Percentiles rank a stretch among this genome's conserved stretches.
Conservation (phyloP, 176 grass and related monocot species). For the Paspalum vaginatum region DNA sequence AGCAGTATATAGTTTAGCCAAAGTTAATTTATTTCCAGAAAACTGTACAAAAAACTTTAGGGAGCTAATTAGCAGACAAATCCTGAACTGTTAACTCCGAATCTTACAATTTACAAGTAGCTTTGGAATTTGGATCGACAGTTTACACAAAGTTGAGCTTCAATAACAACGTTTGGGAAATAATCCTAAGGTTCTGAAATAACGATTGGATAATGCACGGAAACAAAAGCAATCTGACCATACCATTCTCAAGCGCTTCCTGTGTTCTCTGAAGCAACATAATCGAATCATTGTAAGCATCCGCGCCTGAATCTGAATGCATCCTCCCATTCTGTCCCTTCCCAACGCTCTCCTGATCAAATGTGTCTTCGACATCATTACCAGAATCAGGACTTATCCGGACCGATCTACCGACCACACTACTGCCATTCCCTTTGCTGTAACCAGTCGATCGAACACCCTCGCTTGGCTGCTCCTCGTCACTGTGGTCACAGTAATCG, state of each 20-base stretch:
- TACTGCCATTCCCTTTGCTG: constrained; percentile 43
- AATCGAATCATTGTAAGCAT: constrained; percentile 3
- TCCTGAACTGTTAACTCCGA: background rate
- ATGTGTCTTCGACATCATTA: constrained; percentile 15
- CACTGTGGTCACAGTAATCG: constrained; percentile 35
- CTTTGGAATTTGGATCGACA: background rate
- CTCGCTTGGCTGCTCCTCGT: constrained; percentile 49
- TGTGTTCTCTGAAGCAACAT: constrained; percentile 53
- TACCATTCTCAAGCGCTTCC: constrained; percentile 81
- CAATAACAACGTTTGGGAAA: background rate
- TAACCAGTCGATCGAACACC: constrained; percentile 43
- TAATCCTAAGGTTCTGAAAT: background rate
- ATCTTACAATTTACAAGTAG: background rate
- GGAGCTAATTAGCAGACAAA: background rate
- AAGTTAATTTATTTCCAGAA: background rate
- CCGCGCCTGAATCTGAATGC: constrained; percentile 1
- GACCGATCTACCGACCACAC: constrained; percentile 7
- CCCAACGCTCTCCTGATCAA: constrained; percentile 21
- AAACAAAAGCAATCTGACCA: background rate
- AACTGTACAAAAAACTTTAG: constrained; percentile 6
- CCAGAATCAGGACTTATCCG: constrained; percentile 40
- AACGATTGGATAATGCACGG: background rate
- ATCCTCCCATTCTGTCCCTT: constrained; percentile 30
- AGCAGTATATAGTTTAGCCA: background rate
- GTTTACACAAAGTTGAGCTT: background rate